Percentiles rank a stretch among this genome's conserved stretches.
Conservation (phyloP, 371 early-diverging fungal genomes). For the Circinella umbellata region DNA sequence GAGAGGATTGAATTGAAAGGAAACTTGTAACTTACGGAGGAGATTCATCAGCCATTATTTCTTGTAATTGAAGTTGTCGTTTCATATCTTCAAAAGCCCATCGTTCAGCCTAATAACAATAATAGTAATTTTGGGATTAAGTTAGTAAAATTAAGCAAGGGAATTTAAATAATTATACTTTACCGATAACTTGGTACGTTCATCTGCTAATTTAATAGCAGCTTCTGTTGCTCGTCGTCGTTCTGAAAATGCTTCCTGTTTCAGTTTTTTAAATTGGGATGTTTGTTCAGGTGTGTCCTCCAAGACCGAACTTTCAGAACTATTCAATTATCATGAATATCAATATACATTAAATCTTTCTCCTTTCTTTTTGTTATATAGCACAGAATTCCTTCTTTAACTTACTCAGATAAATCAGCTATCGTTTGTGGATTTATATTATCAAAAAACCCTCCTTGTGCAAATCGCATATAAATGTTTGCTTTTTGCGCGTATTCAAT, state of each 20-base stretch:
- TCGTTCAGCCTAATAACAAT: constrained; percentile 32
- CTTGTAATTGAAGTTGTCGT: constrained; percentile 26
- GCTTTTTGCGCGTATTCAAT: constrained; percentile 37
- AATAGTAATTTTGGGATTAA: not conserved
- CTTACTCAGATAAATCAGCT: constrained; percentile 39
- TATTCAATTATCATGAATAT: constrained; percentile 8
- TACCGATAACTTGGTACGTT: constrained; percentile 30
- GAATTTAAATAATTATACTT: not conserved
- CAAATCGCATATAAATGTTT: constrained; percentile 38
- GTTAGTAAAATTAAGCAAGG: not conserved
- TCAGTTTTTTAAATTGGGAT: constrained; percentile 18
- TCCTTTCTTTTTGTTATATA: not conserved
- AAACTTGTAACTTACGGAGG: not conserved
- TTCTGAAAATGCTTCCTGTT: constrained; percentile 26
- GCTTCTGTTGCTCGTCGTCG: constrained; percentile 36
- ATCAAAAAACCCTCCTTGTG: constrained; percentile 51
- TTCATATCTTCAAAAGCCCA: constrained; percentile 48
- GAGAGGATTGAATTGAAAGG: no score
- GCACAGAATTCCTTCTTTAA: not conserved
- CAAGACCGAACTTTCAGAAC: constrained; percentile 35
- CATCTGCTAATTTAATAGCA: constrained; percentile 41
- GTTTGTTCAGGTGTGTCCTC: constrained; percentile 21
- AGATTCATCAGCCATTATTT: constrained; percentile 21
- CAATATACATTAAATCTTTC: not conserved
- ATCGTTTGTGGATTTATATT: constrained; percentile 21